Evolutionary conservation across 73 alveolate genomes (phyloP).

Genomic region (Symbiodinium pilosum): DNA sequence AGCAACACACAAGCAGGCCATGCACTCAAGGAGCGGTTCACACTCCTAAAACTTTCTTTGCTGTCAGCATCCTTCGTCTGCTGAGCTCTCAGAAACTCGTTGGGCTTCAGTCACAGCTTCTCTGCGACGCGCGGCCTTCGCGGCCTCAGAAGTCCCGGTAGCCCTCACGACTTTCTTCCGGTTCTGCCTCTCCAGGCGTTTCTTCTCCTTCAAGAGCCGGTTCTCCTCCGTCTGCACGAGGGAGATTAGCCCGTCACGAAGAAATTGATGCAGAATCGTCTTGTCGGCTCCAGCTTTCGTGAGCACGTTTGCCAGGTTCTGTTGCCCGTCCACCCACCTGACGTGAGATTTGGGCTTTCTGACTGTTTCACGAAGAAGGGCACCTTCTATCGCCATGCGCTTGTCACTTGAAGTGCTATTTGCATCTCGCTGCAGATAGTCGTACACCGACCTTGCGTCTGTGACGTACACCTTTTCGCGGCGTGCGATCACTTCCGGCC

Average conservation of each 20-base stretch:
- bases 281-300: neutral
- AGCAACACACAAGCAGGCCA: too few relatives aligned
- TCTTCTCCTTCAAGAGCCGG: neutral
- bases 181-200: neutral
- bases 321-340: neutral
- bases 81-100: too few relatives aligned
- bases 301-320: neutral
- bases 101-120: too few relatives aligned
- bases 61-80: too few relatives aligned
- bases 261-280: neutral
- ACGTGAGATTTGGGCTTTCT: neutral
- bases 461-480: neutral
- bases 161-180: too few relatives aligned
- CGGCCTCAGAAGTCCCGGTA: too few relatives aligned
- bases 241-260: neutral
- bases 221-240: neutral
- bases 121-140: too few relatives aligned
- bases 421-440: neutral
- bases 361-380: neutral
- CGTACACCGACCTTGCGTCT: neutral
- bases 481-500: neutral
- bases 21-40: too few relatives aligned
- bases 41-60: too few relatives aligned
- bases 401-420: neutral
- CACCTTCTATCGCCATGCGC: slow-evolving; percentile 30